phyloP scores from a whole-genome alignment of 345 rosid species.

The Citrus sp. region DNA sequence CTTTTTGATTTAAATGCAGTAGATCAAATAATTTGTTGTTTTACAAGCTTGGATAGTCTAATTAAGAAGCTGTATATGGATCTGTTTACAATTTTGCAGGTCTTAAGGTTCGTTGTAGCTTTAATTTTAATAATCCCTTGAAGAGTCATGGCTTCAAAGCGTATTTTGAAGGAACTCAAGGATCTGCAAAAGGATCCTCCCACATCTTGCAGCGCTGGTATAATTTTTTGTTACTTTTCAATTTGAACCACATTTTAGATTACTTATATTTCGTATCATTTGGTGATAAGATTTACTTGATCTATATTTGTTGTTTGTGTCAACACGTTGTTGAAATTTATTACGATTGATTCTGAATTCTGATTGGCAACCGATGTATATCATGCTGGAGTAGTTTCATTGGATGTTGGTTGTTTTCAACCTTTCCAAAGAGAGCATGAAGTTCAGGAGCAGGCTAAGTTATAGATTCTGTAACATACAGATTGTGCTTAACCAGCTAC shows the following conservation, averaged over 20 bases:
- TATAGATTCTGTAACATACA: no score
- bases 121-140: not conserved
- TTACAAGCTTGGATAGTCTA: not conserved
- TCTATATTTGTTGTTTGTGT: not conserved
- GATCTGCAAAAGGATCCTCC: slow-evolving; percentile 49
- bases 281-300: not conserved
- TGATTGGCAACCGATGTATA: not conserved
- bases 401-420: not conserved
- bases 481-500: no score
- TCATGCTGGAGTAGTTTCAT: no score
- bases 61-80: not conserved
- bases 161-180: slow-evolving; percentile 47
- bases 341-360: not conserved
- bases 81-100: not conserved
- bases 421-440: not conserved
- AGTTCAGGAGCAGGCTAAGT: not conserved
- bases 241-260: not conserved
- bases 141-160: slow-evolving; percentile 40
- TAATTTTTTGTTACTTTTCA: not conserved
- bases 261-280: not conserved
- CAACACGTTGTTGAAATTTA: not conserved
- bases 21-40: not conserved
- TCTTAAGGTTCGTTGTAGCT: not conserved
- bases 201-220: slow-evolving; percentile 48
- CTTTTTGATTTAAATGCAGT: no score